Evolutionary conservation across 179 eudicot species (phyloP), one percentile per base, ranked within the genome.

Genomic region (Amaranthus tricolor): DNA sequence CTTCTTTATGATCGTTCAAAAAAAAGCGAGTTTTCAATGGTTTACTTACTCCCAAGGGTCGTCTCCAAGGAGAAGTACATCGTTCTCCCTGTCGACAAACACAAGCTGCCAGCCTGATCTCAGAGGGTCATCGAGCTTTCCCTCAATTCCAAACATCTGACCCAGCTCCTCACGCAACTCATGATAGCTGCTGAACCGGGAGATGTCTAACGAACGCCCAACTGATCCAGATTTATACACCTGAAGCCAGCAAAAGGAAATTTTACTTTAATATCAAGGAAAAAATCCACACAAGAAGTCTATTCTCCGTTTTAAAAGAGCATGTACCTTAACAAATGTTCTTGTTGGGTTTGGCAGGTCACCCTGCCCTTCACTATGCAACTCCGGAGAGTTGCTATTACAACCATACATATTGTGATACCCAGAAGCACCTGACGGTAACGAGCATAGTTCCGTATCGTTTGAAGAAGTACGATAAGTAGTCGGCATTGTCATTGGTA

Each of bases 21-120:
- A 10, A 67, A 2, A 9, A 53, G 13, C 10, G 9, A 31, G 40
- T 15, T 20, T 13, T 31, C 8, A 58, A 17, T 52, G 60, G 14
- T 31, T 21, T 20, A 88, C 99, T 86, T 88, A 95, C 99, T 93
- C 98, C 99, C 99, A 95, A 31, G 99, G 98, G 77, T 88, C 98
- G 82, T 95, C 99, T 80, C 99, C 99, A 89, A 95, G 89, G 87
- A 86, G 89, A 86, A 86, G 89, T 16, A 82, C 81, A 70, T 86
- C 89, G 19, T 83, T 84, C 87, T 86, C 89, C 89, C 89, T 86
- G 89, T 86, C 89, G 72, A 83, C 85, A 76, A 84, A 86, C 78
- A 86, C 89, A 86, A 86, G 89, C 89, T 86, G 89, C 89, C 89
- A 86, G 89, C 89, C 89, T 86, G 89, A 86, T 86, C 89, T 86